phyloP scores from a whole-genome alignment of 192 early-diverging fungal genomes.

The Pilobolus umbonatus region DNA sequence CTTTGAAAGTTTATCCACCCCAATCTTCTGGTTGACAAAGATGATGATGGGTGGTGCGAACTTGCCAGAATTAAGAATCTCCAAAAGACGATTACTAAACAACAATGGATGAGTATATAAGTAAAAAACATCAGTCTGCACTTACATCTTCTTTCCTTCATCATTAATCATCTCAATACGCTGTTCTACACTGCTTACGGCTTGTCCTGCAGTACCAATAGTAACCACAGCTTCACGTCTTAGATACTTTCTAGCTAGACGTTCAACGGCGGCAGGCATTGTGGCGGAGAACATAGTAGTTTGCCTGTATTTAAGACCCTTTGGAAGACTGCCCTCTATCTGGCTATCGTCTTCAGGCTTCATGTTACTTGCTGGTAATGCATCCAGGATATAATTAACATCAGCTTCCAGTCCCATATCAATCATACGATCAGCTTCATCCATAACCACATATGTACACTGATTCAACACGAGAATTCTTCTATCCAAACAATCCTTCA shows the following conservation, averaged over 20 bases:
- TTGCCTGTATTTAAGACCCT: conserved; percentile 66
- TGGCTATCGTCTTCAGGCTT: conserved; percentile 83
- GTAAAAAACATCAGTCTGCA: not conserved
- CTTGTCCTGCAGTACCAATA: conserved; percentile 95
- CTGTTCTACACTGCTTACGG: conserved; percentile 95
- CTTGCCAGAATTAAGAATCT: conserved; percentile 60
- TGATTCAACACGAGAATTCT: conserved; percentile 88
- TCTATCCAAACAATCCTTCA: conserved; percentile 87
- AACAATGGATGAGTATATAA: not conserved
- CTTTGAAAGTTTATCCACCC: conserved; percentile 76
- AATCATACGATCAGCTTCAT: conserved; percentile 94
- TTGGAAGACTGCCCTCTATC: conserved; percentile 44
- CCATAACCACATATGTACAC: conserved; percentile 98
- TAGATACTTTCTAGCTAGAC: conserved; percentile 91
- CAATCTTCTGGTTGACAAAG: conserved; percentile 97
- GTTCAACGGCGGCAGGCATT: conserved; percentile 93
- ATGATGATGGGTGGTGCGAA: conserved; percentile 89
- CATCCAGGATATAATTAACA: conserved; percentile 94
- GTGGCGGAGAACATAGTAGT: conserved; percentile 99
- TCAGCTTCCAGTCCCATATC: conserved; percentile 94
- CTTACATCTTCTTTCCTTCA: conserved; percentile 77
- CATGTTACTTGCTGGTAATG: conserved; percentile 84
- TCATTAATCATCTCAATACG: conserved; percentile 87
- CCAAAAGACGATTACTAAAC: conserved; percentile 64
- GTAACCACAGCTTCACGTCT: conserved; percentile 88